Conservation (phyloP, 371 early-diverging fungal genomes). For the Capillidium heterosporum region DNA sequence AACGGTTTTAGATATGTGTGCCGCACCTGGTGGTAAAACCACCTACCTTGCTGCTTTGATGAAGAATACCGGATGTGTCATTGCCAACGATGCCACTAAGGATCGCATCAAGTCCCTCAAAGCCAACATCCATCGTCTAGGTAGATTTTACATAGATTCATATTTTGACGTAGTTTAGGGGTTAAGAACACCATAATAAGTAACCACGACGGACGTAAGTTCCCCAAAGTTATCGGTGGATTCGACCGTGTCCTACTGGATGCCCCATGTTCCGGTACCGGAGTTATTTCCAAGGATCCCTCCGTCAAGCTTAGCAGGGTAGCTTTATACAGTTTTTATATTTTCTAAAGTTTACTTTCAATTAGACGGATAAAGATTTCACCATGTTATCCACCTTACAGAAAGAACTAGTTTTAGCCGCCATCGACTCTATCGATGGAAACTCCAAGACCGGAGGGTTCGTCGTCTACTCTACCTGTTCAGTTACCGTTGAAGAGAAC, state of each 20-base stretch:
- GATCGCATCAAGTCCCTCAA: constrained; percentile 80
- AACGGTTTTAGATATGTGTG: constrained; percentile 96
- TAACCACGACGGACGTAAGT: constrained; percentile 91
- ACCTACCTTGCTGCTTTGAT: constrained; percentile 83
- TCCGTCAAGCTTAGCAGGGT: constrained; percentile 87
- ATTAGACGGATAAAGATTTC: constrained; percentile 68
- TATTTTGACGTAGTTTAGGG: constrained; percentile 43
- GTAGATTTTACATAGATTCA: constrained; percentile 18
- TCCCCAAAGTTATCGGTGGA: constrained; percentile 86
- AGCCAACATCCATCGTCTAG: constrained; percentile 93
- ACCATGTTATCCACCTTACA: constrained; percentile 79
- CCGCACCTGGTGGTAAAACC: constrained; percentile 99
- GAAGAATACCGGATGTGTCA: constrained; percentile 96
- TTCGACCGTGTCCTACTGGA: constrained; percentile 97
- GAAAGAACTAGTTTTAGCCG: constrained; percentile 88
- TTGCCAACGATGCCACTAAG: constrained; percentile 95
- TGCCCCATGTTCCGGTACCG: constrained; percentile 99
- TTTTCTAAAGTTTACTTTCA: neutral
- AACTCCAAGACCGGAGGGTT: constrained; percentile 84
- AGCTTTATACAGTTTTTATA: neutral
- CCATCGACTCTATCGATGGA: constrained; percentile 96
- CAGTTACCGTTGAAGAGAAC: constrained; percentile 97
- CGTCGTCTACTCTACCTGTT: constrained; percentile 98
- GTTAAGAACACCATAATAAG: constrained; percentile 91
- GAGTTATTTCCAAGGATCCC: constrained; percentile 97